phyloP scores from a whole-genome alignment of 2,329 filamentous ascomycete genomes.

The Trichophyton rubrum region DNA sequence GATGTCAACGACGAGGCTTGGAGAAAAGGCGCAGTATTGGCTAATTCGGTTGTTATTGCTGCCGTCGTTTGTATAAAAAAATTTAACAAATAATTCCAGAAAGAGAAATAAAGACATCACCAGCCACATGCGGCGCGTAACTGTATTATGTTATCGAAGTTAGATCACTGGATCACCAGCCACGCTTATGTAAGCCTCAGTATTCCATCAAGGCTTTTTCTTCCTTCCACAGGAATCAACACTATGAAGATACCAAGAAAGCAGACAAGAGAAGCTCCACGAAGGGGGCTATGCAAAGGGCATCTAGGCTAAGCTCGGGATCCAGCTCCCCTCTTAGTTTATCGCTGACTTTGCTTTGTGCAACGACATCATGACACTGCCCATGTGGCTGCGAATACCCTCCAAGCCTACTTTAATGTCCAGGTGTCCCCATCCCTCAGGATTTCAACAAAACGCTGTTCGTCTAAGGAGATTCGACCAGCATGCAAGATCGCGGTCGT shows the following conservation, averaged over 20 bases:
- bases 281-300: not conserved
- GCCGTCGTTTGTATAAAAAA: too few species aligned
- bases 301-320: not conserved
- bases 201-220: not conserved
- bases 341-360: not conserved
- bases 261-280: not conserved
- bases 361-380: not conserved
- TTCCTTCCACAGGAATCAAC: not conserved
- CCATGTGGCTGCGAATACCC: slow-evolving; percentile 1
- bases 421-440: slow-evolving; percentile 38
- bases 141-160: not conserved
- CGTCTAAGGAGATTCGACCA: slow-evolving; percentile 70
- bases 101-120: not conserved
- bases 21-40: not conserved
- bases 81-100: not conserved
- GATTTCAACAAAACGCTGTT: slow-evolving; percentile 65
- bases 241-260: not conserved
- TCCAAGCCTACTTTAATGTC: slow-evolving; percentile 41
- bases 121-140: not conserved
- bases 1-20: not conserved
- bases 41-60: not conserved
- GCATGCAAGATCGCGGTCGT: slow-evolving; percentile 88
- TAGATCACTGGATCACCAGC: not conserved
- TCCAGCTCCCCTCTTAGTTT: not conserved
- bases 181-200: not conserved